Percentiles rank a stretch among this genome's conserved stretches.
Conservation (phyloP, 257 asterid genomes). For the Buddleja alternifolia region DNA sequence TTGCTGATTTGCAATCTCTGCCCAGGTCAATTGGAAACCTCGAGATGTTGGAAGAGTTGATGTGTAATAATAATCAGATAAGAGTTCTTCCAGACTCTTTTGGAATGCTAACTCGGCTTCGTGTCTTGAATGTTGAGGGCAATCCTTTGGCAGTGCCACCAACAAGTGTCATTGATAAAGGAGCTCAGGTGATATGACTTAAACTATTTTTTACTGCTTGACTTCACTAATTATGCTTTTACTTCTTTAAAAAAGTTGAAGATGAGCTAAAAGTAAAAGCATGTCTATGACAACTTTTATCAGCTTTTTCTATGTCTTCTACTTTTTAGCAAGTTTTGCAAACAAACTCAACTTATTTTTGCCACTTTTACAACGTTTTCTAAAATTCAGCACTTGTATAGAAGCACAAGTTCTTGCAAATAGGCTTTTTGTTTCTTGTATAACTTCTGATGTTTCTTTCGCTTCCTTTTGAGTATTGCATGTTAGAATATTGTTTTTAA, state of each 20-base stretch:
- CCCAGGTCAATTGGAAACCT: conserved; percentile 94
- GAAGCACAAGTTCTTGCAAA: no score
- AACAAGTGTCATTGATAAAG: conserved; percentile 52
- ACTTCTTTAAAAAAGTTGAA: no score
- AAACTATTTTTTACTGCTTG: neutral
- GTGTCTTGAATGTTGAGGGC: conserved; percentile 69
- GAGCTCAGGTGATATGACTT: conserved; percentile 68
- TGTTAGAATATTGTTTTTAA: neutral
- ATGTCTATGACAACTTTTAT: no score
- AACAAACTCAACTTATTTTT: no score
- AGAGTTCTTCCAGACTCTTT: conserved; percentile 80
- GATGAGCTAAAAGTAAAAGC: no score
- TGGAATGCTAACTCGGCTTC: conserved; percentile 63
- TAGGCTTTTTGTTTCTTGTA: no score
- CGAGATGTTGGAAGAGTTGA: conserved; percentile 83
- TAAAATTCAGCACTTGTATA: no score
- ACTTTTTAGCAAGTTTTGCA: no score
- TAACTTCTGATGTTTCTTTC: neutral
- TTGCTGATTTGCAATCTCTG: conserved; percentile 69
- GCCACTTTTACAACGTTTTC: no score
- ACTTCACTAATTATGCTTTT: no score
- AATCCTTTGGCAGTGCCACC: conserved; percentile 82
- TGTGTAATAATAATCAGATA: conserved; percentile 72
- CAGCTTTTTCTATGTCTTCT: no score
- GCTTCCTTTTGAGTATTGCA: neutral